These are phyloP conservation scores for Parachaetomium inaequale DNA, from an alignment of 495 filamentous ascomycete species.

Conservation along the genomic window DNA sequence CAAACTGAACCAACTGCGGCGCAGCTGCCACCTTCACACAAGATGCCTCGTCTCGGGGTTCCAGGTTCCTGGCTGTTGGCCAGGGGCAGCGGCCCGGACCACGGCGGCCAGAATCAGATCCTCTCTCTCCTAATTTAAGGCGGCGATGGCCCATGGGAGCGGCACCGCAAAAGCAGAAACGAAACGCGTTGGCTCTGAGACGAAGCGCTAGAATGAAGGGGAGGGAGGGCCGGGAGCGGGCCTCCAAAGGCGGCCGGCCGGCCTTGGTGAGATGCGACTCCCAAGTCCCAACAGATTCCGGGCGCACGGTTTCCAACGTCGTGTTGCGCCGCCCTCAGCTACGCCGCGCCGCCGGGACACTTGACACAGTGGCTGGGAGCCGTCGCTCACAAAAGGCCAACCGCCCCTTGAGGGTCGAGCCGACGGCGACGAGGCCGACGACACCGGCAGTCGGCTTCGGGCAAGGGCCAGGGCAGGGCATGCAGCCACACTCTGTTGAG, in stretches of 20 bases:
- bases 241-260: not conserved
- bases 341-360: not conserved
- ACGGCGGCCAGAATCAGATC: constrained; percentile 2
- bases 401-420: not conserved
- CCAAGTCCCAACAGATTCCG: constrained; percentile 3
- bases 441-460: not conserved
- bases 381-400: constrained; percentile 2
- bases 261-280: not conserved
- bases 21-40: constrained; percentile 10
- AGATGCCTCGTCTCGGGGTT: not conserved
- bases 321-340: constrained; percentile 11
- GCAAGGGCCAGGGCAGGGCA: constrained; percentile 4
- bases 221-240: no score
- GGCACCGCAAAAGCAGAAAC: not conserved
- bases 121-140: constrained; percentile 11
- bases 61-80: constrained; percentile 11
- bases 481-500: constrained; percentile 15
- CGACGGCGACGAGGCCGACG: constrained; percentile 2
- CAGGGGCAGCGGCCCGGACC: constrained; percentile 11
- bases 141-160: not conserved
- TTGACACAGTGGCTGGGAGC: constrained; percentile 4
- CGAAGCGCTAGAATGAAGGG: not conserved
- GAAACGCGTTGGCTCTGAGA: constrained; percentile 10
- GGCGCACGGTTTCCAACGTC: not conserved
- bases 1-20: constrained; percentile 19